Percentiles rank a stretch among this genome's conserved stretches.
Evolutionary conservation across 2,329 filamentous ascomycete species (phyloP).

Genomic region (Colletotrichum aenigma): DNA sequence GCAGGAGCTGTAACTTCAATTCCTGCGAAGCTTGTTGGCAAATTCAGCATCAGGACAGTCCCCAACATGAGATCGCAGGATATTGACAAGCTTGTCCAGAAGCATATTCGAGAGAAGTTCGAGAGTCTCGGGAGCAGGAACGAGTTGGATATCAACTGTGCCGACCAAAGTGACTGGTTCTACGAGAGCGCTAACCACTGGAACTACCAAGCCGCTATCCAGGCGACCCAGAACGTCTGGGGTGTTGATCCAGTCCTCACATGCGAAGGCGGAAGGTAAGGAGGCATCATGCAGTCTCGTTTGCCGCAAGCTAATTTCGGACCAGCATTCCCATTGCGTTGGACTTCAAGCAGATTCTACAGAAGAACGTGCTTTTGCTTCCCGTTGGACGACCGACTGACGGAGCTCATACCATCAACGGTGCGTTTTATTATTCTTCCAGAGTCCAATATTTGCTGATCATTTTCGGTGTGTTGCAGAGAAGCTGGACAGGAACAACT

Average conservation of each 20-base stretch:
- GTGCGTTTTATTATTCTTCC: background rate
- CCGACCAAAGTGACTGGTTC: constrained; percentile 98
- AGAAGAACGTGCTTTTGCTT: constrained; percentile 94
- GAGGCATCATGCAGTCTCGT: constrained; percentile 1
- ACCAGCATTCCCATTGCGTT: constrained; percentile 90
- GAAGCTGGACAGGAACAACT: constrained; percentile 96
- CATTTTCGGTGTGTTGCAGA: constrained; percentile 50
- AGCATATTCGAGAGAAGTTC: constrained; percentile 83
- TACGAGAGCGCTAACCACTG: constrained; percentile 96
- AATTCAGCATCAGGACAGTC: constrained; percentile 97
- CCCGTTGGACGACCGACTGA: constrained; percentile 98
- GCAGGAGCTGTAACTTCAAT: constrained; percentile 98
- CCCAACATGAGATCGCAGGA: constrained; percentile 94
- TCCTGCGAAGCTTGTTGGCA: constrained; percentile 94
- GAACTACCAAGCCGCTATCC: constrained; percentile 94
- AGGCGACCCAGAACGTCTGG: constrained; percentile 94
- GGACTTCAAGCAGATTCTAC: constrained; percentile 95
- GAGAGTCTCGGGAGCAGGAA: constrained; percentile 91
- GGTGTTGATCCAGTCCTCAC: constrained; percentile 93
- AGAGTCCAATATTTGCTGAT: background rate
- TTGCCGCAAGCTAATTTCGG: background rate
- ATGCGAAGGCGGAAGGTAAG: constrained; percentile 87
- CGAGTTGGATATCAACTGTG: constrained; percentile 77
- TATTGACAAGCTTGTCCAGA: constrained; percentile 84
- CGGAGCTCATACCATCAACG: constrained; percentile 95